These are phyloP conservation scores for Pseudogymnoascus sp. DNA, from an alignment of 2,329 filamentous ascomycete species.

Conservation along the genomic window DNA sequence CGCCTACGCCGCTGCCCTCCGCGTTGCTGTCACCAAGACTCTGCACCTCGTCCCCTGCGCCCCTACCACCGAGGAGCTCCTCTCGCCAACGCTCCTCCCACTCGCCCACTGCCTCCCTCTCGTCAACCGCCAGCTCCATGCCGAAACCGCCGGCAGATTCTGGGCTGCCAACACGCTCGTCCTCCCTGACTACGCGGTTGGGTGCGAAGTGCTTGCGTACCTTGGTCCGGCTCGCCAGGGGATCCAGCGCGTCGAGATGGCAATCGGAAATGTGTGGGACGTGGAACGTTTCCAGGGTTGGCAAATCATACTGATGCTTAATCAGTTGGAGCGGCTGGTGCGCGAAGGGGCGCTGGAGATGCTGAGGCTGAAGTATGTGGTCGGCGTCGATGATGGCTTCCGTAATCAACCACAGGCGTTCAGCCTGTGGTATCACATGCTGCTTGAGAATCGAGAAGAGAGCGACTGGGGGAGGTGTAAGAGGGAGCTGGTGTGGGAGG, in stretches of 20 bases:
- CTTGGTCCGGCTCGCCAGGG: not conserved
- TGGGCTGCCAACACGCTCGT: not conserved
- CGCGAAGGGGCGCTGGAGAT: not conserved
- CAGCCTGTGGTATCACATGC: not conserved
- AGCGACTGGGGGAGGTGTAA: not conserved
- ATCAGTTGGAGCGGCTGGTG: not conserved
- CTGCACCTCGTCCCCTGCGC: not conserved
- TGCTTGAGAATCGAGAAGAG: not conserved
- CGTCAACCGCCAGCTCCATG: not conserved
- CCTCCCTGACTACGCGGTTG: not conserved
- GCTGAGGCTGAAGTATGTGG: not conserved
- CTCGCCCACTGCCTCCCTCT: not conserved
- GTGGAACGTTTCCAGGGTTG: not conserved
- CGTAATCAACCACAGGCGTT: not conserved
- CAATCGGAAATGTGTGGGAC: not conserved
- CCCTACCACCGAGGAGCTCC: not conserved
- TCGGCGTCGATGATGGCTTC: not conserved
- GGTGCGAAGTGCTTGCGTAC: not conserved
- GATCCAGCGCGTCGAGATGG: not conserved
- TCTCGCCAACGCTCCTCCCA: not conserved
- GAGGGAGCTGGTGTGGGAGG: not conserved
- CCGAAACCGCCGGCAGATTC: not conserved
- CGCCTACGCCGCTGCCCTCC: not conserved
- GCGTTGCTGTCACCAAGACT: not conserved
- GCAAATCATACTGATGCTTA: not conserved